Conservation (phyloP, 257 asterid species). For the Catharanthus roseus region DNA sequence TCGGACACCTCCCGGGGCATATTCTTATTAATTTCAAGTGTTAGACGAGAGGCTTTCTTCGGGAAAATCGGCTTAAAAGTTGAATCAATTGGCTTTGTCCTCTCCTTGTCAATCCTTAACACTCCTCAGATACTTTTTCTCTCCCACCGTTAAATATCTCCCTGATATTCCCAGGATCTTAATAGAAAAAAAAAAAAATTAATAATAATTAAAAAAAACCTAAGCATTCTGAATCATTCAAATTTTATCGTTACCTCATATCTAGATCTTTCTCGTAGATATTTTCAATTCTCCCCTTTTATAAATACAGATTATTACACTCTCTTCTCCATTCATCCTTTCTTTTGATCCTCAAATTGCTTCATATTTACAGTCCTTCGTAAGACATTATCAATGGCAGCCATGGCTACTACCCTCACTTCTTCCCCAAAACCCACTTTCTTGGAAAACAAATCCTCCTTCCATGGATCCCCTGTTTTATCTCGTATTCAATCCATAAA, state of each 20-base stretch:
- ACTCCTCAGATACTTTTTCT: too few species aligned
- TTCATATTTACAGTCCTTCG: not conserved
- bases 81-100: too few species aligned
- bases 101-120: too few species aligned
- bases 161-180: too few species aligned
- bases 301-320: conserved; percentile 14
- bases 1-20: too few species aligned
- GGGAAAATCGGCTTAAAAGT: too few species aligned
- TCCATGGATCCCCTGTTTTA: conserved; percentile 45
- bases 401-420: conserved; percentile 72
- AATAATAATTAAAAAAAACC: too few species aligned
- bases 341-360: not conserved
- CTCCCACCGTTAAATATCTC: too few species aligned
- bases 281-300: conserved; percentile 23
- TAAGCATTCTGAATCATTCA: too few species aligned
- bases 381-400: conserved; percentile 34
- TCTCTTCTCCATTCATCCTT: not conserved
- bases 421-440: conserved; percentile 46
- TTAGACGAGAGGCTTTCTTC: too few species aligned
- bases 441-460: conserved; percentile 49
- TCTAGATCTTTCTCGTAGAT: conserved; percentile 35
- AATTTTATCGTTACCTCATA: not conserved
- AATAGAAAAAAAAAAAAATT: too few species aligned
- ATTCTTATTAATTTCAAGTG: too few species aligned
- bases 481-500: conserved; percentile 34